Conservation (phyloP, 2,329 filamentous ascomycete species). For the Sporothrix variecibatus region DNA sequence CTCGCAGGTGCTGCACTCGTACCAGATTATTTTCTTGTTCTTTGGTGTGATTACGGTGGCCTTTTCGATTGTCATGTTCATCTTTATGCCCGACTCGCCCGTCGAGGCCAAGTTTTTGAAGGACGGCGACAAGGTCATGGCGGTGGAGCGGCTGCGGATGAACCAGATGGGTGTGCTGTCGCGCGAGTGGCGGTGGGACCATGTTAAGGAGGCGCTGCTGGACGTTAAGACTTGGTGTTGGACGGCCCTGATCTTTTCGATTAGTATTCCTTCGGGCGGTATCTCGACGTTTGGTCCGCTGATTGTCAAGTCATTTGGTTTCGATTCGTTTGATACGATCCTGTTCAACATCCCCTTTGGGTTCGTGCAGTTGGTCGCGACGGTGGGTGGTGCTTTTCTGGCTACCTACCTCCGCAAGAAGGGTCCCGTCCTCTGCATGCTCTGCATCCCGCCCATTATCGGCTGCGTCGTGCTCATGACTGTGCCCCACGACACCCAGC, state of each 20-base stretch:
- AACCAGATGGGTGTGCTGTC: constrained; percentile 59
- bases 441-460: constrained; percentile 36
- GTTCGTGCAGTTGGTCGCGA: constrained; percentile 57
- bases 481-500: constrained; percentile 30
- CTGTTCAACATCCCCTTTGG: constrained; percentile 59
- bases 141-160: constrained; percentile 54
- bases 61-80: constrained; percentile 48
- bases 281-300: constrained; percentile 55
- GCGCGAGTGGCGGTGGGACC: constrained; percentile 53
- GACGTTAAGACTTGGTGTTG: constrained; percentile 64
- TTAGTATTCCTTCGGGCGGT: constrained; percentile 58
- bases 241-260: constrained; percentile 56
- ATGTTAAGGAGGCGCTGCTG: constrained; percentile 54
- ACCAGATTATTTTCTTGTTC: constrained; percentile 56
- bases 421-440: constrained; percentile 45
- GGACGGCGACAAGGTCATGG: constrained; percentile 54
- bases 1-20: constrained; percentile 43
- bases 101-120: constrained; percentile 54
- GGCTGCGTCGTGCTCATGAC: constrained; percentile 36
- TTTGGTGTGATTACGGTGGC: constrained; percentile 54
- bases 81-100: constrained; percentile 53
- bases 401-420: constrained; percentile 58
- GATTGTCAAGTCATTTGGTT: constrained; percentile 56
- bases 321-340: constrained; percentile 52
- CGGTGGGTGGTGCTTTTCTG: constrained; percentile 56